Percentiles rank a stretch among this genome's conserved stretches.
These are phyloP conservation scores for Pseudoturritis turrita DNA, from an alignment of 345 rosid genomes.

Conservation along the genomic window DNA sequence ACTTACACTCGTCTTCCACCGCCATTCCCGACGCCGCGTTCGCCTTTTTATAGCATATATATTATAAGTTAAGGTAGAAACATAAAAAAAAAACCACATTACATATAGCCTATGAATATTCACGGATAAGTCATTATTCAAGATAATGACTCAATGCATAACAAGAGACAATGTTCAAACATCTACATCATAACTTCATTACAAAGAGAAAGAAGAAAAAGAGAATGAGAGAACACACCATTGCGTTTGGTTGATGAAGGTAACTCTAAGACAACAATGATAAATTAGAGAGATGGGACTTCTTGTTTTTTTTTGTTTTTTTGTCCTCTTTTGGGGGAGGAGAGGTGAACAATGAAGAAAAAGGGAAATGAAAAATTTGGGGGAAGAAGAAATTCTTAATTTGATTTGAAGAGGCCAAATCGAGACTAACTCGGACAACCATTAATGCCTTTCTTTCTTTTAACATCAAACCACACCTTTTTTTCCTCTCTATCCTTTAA, in stretches of 20 bases:
- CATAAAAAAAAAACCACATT: not conserved
- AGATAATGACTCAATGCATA: not conserved
- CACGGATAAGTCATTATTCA: not conserved
- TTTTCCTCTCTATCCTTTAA: conserved; percentile 17
- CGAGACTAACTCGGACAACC: conserved; percentile 37
- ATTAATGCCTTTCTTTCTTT: not conserved
- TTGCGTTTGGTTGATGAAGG: conserved; percentile 23
- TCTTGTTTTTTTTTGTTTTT: not conserved
- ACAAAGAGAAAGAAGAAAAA: not conserved
- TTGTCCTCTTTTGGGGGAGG: conserved; percentile 25
- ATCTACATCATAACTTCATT: not conserved
- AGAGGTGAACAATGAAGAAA: conserved; percentile 33
- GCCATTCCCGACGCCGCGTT: conserved; percentile 97
- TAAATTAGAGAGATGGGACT: not conserved
- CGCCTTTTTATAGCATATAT: conserved; percentile 43
- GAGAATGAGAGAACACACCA: conserved; percentile 22
- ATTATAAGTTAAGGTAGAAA: not conserved
- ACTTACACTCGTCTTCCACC: conserved; percentile 86
- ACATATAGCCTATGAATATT: too few relatives aligned
- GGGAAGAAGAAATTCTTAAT: conserved; percentile 45
- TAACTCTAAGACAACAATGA: conserved; percentile 10
- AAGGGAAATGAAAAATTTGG: conserved; percentile 20
- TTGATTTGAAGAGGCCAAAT: conserved; percentile 35
- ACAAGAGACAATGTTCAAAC: not conserved
- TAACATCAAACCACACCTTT: conserved; percentile 15